A percentile compares a stretch with the other conserved stretches of the same genome.
These are phyloP conservation scores for Epichloe sylvatica DNA, from an alignment of 2,329 filamentous ascomycete species.

Conservation along the genomic window DNA sequence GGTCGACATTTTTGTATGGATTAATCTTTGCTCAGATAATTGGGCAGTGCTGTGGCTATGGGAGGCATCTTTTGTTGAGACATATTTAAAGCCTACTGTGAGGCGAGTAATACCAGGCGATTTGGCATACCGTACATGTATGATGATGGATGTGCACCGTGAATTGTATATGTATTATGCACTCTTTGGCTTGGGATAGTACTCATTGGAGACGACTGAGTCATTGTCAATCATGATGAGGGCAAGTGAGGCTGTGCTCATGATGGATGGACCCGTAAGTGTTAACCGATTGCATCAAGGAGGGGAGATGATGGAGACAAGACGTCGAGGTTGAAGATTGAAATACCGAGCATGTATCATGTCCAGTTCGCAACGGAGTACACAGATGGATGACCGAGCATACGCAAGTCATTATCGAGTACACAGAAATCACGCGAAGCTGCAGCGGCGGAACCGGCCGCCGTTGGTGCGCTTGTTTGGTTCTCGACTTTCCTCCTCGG, in stretches of 20 bases:
- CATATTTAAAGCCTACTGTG: neutral
- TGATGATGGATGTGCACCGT: neutral
- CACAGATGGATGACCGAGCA: neutral
- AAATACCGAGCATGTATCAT: too few species aligned
- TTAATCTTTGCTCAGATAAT: conserved; percentile 7
- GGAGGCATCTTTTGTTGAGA: conserved; percentile 1
- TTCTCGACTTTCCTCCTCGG: too few species aligned
- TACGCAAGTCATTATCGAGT: neutral
- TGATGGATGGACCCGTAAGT: too few species aligned
- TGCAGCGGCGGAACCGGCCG: neutral
- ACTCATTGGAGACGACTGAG: neutral
- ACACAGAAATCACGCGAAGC: neutral
- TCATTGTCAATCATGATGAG: too few species aligned
- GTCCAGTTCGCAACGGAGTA: neutral
- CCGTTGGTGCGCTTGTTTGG: too few species aligned
- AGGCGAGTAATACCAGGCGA: neutral
- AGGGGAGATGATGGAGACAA: too few species aligned
- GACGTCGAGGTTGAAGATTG: too few species aligned
- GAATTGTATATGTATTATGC: neutral
- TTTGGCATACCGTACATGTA: neutral
- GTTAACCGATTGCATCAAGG: too few species aligned
- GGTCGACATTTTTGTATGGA: conserved; percentile 8
- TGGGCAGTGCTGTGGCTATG: neutral
- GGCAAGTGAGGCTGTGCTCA: too few species aligned
- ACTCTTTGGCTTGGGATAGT: neutral